Base-by-base conservation (phyloP, 331 rosid species). In the Saraca asoca region DNA sequence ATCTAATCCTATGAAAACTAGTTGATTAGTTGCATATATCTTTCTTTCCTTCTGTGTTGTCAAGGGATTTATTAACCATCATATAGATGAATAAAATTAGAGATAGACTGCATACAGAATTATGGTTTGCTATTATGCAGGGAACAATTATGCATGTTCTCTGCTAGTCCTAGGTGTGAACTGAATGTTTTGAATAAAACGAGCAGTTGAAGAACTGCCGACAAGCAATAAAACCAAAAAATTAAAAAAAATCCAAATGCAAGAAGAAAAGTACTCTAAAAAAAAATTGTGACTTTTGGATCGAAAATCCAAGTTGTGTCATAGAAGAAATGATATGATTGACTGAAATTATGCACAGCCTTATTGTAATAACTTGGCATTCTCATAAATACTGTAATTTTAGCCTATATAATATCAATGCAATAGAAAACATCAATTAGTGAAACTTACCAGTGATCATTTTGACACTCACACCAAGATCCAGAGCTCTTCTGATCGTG, bases 401-500 rank as follows among this genome's bases (percentile, higher is more conserved):
- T 7, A 57, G 44, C 54, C 60, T 20, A 17, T 35, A 58, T 66
- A 45, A 45, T 52, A 35, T 15, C 48, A 52, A 34, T 16, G 10
- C 12, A 41, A 14, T 29, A 24, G 11, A 69, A 51, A 39, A 19
- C 13, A 49, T 43, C 46, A 13, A 45, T 2, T 41, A 56, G 31
- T 19, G 33, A 56, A 62, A 45, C 69, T 12, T 64, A 85, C 91
- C 91, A 11, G 91, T 85, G 61, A 88, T 85, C 96, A 86, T 88
- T 76, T 88, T 88, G 35, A 85, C 95, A 72, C 90, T 80, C 7
- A 88, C 95, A 15, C 92, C 95, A 67, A 88, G 86, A 74, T 88
- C 83, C 54, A 88, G 81, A 78, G 95, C 95, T 81, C 90, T 81
- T 83, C 88, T 65, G 51, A 88, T 88, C 68, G 95, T 88, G 82